Base-by-base conservation (phyloP, 306 rosid species). In the Leucaena leucocephala region DNA sequence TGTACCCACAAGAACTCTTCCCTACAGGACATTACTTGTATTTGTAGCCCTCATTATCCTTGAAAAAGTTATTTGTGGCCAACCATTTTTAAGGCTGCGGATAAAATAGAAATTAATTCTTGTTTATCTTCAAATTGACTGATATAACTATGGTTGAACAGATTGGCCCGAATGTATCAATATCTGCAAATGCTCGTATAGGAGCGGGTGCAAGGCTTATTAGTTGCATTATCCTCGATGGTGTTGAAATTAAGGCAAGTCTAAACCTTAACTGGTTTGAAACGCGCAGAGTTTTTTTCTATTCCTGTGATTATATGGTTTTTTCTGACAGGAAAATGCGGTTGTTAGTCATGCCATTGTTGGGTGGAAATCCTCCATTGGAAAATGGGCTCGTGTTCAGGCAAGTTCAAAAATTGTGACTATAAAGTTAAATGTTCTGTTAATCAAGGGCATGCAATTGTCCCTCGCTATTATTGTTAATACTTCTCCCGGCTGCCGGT, bases 141-240 rank as follows among this genome's bases (percentile, higher is more conserved):
- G 52, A 17, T 64, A 72, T 77, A 74, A 66, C 39, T 73, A 9
- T 57, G 68, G 27, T 86, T 64, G 57, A 73, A 80, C 94, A 95
- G 99, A 91, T 95, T 39, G 99, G 99, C 54, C 98, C 99, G 15
- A 86, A 90, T 52, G 99, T 95, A 46, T 95, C 98, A 17, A 95
- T 95, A 81, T 91, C 97, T 63, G 99, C 99, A 83, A 95, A 95
- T 89, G 99, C 98, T 78, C 98, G 97, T 62, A 84, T 95, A 40
- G 99, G 97, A 68, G 92, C 97, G 46, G 98, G 99, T 59, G 91
- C 89, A 70, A 91, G 99, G 88, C 98, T 95, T 77, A 89, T 93
- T 76, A 84, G 88, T 68, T 95, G 99, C 76, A 95, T 91, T 69
- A 80, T 93, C 84, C 98, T 95, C 4, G 98, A 93, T 76, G 94